phyloP scores from a whole-genome alignment of 2,329 filamentous ascomycete genomes.

The Lachnellula cervina region DNA sequence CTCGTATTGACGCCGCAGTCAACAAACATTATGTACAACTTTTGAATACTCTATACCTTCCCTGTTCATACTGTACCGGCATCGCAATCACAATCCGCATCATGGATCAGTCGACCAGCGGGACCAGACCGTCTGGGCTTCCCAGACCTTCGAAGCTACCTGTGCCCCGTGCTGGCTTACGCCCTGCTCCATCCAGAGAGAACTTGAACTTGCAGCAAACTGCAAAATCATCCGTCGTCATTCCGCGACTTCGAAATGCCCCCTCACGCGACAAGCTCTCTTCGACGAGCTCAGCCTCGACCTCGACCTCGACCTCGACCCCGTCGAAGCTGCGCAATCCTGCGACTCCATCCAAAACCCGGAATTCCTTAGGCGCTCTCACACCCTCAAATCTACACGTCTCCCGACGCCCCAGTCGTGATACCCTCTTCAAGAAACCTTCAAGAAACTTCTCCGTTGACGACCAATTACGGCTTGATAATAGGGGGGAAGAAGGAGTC shows the following conservation, averaged over 20 bases:
- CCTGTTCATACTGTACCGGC: background rate
- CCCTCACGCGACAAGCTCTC: constrained; percentile 21
- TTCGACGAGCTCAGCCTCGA: background rate
- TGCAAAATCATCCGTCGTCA: constrained; percentile 12
- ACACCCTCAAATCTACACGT: constrained; percentile 8
- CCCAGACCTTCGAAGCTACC: constrained; percentile 51
- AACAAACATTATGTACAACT: background rate
- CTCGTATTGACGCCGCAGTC: background rate
- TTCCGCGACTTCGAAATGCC: constrained; percentile 25
- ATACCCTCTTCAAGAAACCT: constrained; percentile 20
- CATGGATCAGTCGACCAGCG: constrained; percentile 28
- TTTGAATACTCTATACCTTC: constrained; percentile 5
- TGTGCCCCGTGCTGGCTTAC: constrained; percentile 41
- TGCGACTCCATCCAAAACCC: constrained; percentile 12
- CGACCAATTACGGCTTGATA: constrained; percentile 2
- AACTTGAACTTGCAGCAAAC: constrained; percentile 39
- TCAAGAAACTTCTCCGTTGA: constrained; percentile 13
- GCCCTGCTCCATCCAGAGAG: constrained; percentile 43
- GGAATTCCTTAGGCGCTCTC: constrained; percentile 3
- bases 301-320: background rate
- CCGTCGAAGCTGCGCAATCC: constrained; percentile 15
- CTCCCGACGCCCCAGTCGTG: constrained; percentile 17
- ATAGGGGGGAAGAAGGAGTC: constrained; percentile 5
- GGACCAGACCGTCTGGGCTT: constrained; percentile 31
- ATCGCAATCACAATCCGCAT: constrained; percentile 1